Base-by-base conservation (phyloP, 2,329 filamentous ascomycete genomes). In the Magnaporthiopsis poae region DNA sequence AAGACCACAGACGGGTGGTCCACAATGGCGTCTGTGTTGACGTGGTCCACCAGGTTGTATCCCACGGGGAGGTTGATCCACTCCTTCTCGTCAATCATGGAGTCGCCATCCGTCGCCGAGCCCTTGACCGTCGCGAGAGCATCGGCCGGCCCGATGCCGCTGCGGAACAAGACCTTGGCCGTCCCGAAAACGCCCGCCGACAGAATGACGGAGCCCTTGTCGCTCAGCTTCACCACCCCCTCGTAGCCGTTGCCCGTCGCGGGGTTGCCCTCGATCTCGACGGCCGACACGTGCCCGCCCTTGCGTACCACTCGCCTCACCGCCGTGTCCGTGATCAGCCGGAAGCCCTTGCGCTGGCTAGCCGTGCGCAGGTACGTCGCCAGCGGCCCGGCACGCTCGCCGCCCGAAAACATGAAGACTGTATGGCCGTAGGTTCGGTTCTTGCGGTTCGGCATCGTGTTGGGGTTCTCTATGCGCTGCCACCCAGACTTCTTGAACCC, bases 171-270 rank as follows among this genome's bases (percentile, higher is more conserved):
- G 63, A 92, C 78, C 76, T 89, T 89, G 18, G 88, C 80, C 1
- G 87, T 87, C n/a, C 87, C 87, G 69, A 91, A 90, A 0, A 88
- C 79, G 63, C 89, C 89, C 0, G 87, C 85, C 25, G 89, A 84
- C 39, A 91, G 77, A 70, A 91, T 84, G 61, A 91, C 88, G 64
- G 87, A 84, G 15, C 89, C 89, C 21, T 81, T 84, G 59, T 77
- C 75, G 29, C 86, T 86, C 66, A 90, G 76, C 8, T 85, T 86
- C 69, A 90, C 80, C 13, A 82, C 83, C 8, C 88, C 86, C 52
- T 78, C 80, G 70, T 84, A 82, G 13, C 87, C 87, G n/a, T 81
- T 83, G 39, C 78, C 74, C 35, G 60, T 63, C 77, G 75, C 66
- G 78, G 80, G 61, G 81, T 76, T 70, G 84, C 81, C 75, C 70